Conservation (phyloP, 148 eudicot genomes). For the Camellia japonica region DNA sequence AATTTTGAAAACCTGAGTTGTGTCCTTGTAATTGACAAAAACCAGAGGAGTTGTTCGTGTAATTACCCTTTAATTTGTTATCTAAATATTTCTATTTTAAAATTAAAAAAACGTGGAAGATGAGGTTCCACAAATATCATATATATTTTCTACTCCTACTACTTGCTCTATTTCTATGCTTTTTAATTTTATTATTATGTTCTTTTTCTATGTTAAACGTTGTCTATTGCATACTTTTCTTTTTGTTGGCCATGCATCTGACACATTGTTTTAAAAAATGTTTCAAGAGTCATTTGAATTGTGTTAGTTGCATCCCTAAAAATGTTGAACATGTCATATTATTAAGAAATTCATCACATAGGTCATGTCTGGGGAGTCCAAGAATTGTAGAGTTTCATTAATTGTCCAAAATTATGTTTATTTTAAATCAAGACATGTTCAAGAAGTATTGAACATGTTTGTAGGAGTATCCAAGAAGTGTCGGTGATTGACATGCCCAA, state of each 20-base stretch:
- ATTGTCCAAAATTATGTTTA: no score
- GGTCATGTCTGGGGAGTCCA: no score
- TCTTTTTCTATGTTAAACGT: neutral
- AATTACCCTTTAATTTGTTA: neutral
- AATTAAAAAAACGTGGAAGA: neutral
- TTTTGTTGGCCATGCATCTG: neutral
- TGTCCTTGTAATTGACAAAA: no score
- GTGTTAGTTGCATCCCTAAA: no score
- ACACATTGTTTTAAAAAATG: neutral
- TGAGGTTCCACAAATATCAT: neutral
- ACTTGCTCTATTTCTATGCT: no score
- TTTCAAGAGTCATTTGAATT: neutral
- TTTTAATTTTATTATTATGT: neutral
- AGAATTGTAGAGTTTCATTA: no score
- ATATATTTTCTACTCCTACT: neutral
- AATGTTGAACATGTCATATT: no score
- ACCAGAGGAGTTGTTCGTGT: neutral
- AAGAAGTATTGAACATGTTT: no score
- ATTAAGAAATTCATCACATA: no score
- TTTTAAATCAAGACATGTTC: no score
- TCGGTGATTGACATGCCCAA: no score
- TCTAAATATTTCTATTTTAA: neutral
- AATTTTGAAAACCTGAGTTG: neutral
- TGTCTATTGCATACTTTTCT: neutral
- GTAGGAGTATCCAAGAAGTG: no score